Evolutionary conservation across 768 basidiomycete species (phyloP), one percentile per base, ranked within the genome.

Genomic region (Trametes maxima): DNA sequence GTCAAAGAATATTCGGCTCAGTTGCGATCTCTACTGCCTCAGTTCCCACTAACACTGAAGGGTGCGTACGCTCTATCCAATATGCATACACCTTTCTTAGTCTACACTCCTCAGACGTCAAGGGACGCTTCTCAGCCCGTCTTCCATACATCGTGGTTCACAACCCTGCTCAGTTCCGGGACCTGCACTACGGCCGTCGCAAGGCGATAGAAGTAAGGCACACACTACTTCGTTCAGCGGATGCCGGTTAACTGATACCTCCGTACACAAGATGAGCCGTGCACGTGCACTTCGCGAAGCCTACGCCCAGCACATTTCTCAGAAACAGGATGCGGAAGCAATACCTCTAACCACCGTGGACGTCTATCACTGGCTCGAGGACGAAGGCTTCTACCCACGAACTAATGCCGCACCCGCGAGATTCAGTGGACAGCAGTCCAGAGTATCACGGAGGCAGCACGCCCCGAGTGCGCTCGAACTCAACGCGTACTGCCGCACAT

Each of bases 131-230:
- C 24, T 64, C 67, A 19, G 33, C 65, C 17, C 68, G 66, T 24
- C 65, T 78, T 17, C 72, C 80, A 1, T 83, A 82, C 60, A 76
- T 71, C 44, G 67, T 80, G 39, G 75, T 74, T 5, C 54, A 75
- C 13, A 72, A 67, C 7, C 73, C 75, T 2, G 65, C 69, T 10
- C 76, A 78, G 3, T 68, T 80, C 6, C 67, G 72, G 6, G 65
- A 66, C 14, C 68, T 82, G 21, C 67, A 77, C 4, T 72, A 73
- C 47, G 81, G 81, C 35, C 77, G 79, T 43, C 74, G 79, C 44
- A 82, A 82, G 65, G 80, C 81, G 1, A 74, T 83, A 3, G 82
- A 82, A 73, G 81, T 81, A 33, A 39, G 78, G 48, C 48, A 50
- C 57, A 28, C 2, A 6, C 21, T 66, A 28, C 12, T 17, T 28